Base-by-base conservation (phyloP, 768 basidiomycete genomes). In the Rhizopogon roseolus region DNA sequence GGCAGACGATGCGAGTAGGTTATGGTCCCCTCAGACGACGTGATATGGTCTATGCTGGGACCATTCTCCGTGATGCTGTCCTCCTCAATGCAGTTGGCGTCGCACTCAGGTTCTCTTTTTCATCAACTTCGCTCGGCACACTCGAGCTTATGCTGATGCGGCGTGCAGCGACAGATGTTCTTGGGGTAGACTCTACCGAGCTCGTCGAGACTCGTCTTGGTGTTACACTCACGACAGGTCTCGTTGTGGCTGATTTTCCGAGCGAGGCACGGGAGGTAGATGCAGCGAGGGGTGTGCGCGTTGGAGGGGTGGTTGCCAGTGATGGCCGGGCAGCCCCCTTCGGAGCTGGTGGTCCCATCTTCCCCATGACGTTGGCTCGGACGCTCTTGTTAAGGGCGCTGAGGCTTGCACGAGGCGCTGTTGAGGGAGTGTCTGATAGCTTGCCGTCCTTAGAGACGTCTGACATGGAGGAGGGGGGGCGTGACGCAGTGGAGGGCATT, bases 381-480 rank as follows among this genome's bases (percentile, higher is more conserved):
- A 64, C 64, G 57, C 81, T 85, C 65, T 74, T 80, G 25, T 74
- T 74, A 5, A 85, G 70, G 9, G 82, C 74, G 8, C 74, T 52
- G 9, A 49, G 25, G 27, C 53, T 67, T 49, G 34, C 69, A 51
- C 40, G 64, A 41, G 49, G 64, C 9, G 71, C 60, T 5, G 68
- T 64, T n/a, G 61, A 52, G 5, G 79, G 76, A 3, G 66, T 65
- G 29, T 76, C 71, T 34, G 58, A 58, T 54, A 72, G 74, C 49
- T 58, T 46, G 28, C 65, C 62, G 25, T 74, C 73, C 42, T 71
- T 76, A 42, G 76, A 76, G 11, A 73, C 64, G 53, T 84, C 80
- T 9, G 84, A 84, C 29, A 80, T 64, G 0, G 73, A 76, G 4
- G 85, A 86, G 0, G 82, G 69, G 0, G 85, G 85, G 19, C 85